Evolutionary conservation across 2,329 filamentous ascomycete species (phyloP).

Genomic region (Colletotrichum sp.): DNA sequence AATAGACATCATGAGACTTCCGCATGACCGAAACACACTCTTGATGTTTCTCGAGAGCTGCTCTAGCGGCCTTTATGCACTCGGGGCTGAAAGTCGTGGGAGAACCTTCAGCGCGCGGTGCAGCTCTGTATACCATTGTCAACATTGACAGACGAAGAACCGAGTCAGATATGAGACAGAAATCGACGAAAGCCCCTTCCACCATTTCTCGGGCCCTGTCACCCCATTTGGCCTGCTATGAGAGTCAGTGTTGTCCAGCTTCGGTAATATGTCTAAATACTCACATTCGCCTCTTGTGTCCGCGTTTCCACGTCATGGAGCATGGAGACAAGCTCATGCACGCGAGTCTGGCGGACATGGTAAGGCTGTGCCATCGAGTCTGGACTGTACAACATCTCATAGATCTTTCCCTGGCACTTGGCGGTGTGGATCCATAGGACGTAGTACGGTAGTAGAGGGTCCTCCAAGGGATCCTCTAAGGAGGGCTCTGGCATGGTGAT

Average conservation of each 20-base stretch:
- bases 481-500: constrained; percentile 41
- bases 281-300: constrained; percentile 23
- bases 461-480: not conserved
- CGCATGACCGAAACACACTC: constrained; percentile 44
- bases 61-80: constrained; percentile 46
- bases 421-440: constrained; percentile 54
- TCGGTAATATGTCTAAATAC: not conserved
- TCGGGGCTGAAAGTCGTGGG: constrained; percentile 43
- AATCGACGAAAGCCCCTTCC: constrained; percentile 33
- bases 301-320: constrained; percentile 33
- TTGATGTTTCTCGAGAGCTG: constrained; percentile 43
- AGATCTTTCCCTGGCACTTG: constrained; percentile 58
- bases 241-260: not conserved
- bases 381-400: constrained; percentile 57
- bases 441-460: constrained; percentile 39
- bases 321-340: constrained; percentile 32
- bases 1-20: constrained; percentile 39
- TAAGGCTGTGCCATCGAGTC: constrained; percentile 41
- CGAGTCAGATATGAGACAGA: constrained; percentile 42
- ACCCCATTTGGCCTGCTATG: not conserved
- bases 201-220: not conserved
- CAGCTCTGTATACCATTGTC: constrained; percentile 47
- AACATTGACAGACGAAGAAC: constrained; percentile 46
- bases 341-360: constrained; percentile 36
- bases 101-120: constrained; percentile 30